These are phyloP conservation scores for Suhomyces xylopsoci DNA, from an alignment of 805 yeast genomes.

Conservation along the genomic window DNA sequence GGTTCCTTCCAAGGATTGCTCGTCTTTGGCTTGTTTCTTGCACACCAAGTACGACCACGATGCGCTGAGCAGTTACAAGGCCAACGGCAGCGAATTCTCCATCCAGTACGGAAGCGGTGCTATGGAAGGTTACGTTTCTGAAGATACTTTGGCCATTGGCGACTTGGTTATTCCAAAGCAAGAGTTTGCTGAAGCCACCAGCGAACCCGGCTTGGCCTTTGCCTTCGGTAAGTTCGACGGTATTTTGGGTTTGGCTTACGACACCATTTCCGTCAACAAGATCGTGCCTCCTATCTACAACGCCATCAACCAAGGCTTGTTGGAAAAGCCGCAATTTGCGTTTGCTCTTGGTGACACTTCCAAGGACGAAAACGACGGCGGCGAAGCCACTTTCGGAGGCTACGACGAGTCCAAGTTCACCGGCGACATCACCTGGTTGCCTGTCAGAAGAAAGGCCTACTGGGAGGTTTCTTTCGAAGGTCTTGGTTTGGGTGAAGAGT, in stretches of 20 bases:
- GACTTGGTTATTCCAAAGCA: slow-evolving; percentile 82
- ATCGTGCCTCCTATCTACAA: slow-evolving; percentile 93
- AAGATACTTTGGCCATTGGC: slow-evolving; percentile 78
- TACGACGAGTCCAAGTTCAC: slow-evolving; percentile 68
- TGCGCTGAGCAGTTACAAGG: slow-evolving; percentile 76
- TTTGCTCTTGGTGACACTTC: slow-evolving; percentile 83
- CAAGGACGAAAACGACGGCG: slow-evolving; percentile 69
- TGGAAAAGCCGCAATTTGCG: slow-evolving; percentile 83
- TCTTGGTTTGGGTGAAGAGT: slow-evolving; percentile 87
- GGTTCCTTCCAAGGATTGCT: slow-evolving; percentile 89
- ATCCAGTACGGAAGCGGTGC: slow-evolving; percentile 93
- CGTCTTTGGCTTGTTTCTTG: slow-evolving; percentile 91
- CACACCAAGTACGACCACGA: slow-evolving; percentile 89
- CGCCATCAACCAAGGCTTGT: slow-evolving; percentile 75
- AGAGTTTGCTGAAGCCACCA: slow-evolving; percentile 95
- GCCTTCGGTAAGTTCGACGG: slow-evolving; percentile 99
- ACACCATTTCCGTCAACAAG: slow-evolving; percentile 82
- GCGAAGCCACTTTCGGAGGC: slow-evolving; percentile 95
- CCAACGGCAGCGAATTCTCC: slow-evolving; percentile 81
- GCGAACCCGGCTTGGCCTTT: slow-evolving; percentile 96
- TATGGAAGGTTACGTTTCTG: slow-evolving; percentile 87
- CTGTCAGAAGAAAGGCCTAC: slow-evolving; percentile 98
- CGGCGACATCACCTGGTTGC: slow-evolving; percentile 92
- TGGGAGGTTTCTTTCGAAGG: slow-evolving; percentile 97
- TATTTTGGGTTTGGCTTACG: slow-evolving; percentile 91